These are phyloP conservation scores for Prunus mongolica DNA, from an alignment of 306 rosid genomes.

Conservation along the genomic window DNA sequence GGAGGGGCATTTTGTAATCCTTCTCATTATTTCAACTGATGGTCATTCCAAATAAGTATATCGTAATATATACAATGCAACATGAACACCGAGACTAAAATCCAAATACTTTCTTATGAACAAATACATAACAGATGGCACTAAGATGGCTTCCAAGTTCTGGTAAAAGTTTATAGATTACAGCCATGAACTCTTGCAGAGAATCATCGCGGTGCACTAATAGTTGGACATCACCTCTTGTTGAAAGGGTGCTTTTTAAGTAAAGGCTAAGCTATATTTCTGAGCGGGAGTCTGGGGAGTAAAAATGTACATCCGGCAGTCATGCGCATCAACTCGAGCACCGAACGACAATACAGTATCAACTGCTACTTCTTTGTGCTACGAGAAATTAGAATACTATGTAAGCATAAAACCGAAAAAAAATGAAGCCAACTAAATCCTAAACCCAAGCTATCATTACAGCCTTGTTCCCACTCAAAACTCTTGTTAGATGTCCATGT, in stretches of 20 bases:
- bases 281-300: slow-evolving; percentile 37
- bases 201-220: neutral
- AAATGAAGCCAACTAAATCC: neutral
- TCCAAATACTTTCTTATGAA: neutral
- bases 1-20: neutral
- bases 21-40: neutral
- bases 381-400: slow-evolving; percentile 26
- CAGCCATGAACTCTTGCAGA: neutral
- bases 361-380: slow-evolving; percentile 54
- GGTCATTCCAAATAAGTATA: neutral
- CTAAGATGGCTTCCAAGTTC: neutral
- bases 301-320: slow-evolving; percentile 48
- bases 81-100: no score
- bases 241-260: neutral
- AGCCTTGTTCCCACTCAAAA: neutral
- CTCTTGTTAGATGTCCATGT: neutral
- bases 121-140: neutral
- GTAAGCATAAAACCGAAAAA: slow-evolving; percentile 9
- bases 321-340: slow-evolving; percentile 62
- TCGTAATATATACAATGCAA: neutral
- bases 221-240: neutral
- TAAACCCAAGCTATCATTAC: neutral
- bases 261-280: slow-evolving; percentile 20
- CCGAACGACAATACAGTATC: slow-evolving; percentile 63
- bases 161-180: neutral